phyloP scores from a whole-genome alignment of 352 stramenopile genomes.

The Phytophthora pluvialis region DNA sequence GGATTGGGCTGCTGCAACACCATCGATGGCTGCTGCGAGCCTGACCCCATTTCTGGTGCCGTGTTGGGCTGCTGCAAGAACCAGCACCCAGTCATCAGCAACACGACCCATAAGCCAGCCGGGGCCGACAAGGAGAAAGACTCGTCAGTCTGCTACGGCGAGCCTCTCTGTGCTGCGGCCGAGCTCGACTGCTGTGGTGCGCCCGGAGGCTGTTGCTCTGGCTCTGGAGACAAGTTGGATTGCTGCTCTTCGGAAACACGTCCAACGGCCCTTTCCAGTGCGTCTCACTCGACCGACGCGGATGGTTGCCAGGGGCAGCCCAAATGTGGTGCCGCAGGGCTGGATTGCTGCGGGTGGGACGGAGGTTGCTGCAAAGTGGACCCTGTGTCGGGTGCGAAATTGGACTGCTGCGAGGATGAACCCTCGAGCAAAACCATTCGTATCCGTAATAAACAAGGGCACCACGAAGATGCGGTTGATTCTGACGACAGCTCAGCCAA shows the following conservation, averaged over 20 bases:
- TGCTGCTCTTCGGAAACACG: conserved; percentile 42
- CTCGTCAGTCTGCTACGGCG: conserved; percentile 39
- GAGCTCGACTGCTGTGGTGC: conserved; percentile 54
- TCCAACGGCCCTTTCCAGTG: background rate
- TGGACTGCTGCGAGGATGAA: conserved; percentile 50
- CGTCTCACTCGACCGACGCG: conserved; percentile 14
- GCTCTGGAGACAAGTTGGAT: conserved; percentile 41
- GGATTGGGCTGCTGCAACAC: conserved; percentile 73
- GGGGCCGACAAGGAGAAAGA: conserved; percentile 22
- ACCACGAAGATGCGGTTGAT: conserved; percentile 21
- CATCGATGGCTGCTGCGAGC: conserved; percentile 74
- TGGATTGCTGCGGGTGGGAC: conserved; percentile 53
- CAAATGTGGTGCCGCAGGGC: conserved; percentile 42
- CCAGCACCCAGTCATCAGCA: conserved; percentile 40
- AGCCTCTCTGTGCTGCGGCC: conserved; percentile 48
- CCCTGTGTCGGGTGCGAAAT: conserved; percentile 30
- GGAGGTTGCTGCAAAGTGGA: conserved; percentile 55
- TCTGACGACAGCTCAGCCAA: conserved; percentile 26
- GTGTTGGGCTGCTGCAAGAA: conserved; percentile 77
- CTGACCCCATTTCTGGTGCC: conserved; percentile 47
- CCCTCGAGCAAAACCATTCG: conserved; percentile 16
- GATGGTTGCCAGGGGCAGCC: conserved; percentile 49
- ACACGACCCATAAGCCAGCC: conserved; percentile 36
- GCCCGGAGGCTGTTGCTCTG: conserved; percentile 53
- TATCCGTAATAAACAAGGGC: conserved; percentile 20